Conservation (phyloP, 257 asterid species). For the Solanum verrucosum region DNA sequence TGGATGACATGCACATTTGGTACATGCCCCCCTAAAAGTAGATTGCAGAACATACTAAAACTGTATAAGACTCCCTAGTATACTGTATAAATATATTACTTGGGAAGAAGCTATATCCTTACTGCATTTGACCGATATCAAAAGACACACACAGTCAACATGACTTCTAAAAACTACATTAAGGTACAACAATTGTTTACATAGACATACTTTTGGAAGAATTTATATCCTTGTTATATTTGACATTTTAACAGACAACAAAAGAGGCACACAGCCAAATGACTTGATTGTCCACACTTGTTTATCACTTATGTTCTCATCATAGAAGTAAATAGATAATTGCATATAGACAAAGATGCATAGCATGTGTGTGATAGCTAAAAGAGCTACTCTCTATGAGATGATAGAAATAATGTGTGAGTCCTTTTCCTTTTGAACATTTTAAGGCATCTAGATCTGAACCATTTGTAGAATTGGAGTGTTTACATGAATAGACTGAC, state of each 20-base stretch:
- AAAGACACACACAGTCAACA: neutral
- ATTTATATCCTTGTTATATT: neutral
- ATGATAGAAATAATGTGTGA: neutral
- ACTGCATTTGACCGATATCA: neutral
- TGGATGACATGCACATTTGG: neutral
- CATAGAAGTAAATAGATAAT: neutral
- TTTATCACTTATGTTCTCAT: neutral
- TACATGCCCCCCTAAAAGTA: neutral
- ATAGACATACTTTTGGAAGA: neutral
- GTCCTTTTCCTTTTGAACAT: neutral
- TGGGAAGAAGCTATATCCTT: neutral
- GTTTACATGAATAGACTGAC: neutral
- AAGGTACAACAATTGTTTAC: neutral
- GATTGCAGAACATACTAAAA: neutral
- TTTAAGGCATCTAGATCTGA: neutral
- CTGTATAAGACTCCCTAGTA: neutral
- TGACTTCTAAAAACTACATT: neutral
- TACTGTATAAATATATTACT: neutral
- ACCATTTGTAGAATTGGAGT: neutral
- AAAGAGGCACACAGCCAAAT: neutral
- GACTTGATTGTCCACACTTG: neutral
- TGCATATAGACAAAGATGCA: neutral
- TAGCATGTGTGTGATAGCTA: neutral
- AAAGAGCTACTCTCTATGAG: neutral
- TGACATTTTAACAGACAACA: neutral